Base-by-base conservation (phyloP, 345 rosid genomes). In the Cardamine chenopodiifolia region DNA sequence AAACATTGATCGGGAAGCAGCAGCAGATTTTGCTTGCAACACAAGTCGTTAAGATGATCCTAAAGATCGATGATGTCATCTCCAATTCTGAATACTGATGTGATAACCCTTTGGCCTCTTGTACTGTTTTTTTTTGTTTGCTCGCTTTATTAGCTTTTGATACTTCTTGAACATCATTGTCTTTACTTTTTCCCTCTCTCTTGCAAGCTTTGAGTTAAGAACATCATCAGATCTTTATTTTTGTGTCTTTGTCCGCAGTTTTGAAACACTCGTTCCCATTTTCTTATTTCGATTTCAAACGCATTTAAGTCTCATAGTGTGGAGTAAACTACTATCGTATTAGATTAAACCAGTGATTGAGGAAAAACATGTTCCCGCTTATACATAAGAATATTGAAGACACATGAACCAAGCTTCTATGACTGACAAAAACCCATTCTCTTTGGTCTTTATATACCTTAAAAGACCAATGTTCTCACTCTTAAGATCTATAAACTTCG, bases 1-100 rank as follows among this genome's bases (percentile, higher is more conserved):
- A 92, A 86, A 89, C 96, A n/a, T 76, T 90, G 83, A 96, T 92
- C 3, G 99, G 99, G 57, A 92, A 92, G 86, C 92, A 95, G 82
- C 98, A 92, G 80, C 99, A 95, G 85, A 88, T 92, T 55, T 79
- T 95, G 54, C 90, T 96, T 35, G 98, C 99, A n/a, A 96, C 98
- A 8, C 98, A 96, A 78, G 99, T 96, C 52, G 98, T 96, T 37
- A 96, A 96, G 84, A 96, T 95, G 99, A 90, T 95, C 15, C 70
- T 95, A 62, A 95, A 95, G 81, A 95, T 92, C 28, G 99, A 95
- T 15, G 99, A 95, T 81, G 98, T 95, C 57, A 95, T 95, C 71
- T 85, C 96, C 22, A 95, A 95, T 3, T 76, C 88, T 3, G 90
- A 92, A 2, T 93, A 79, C 82, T 93, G 81, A 90, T 64, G 13